Conservation (phyloP, 345 rosid species). For the Populus euphratica region DNA sequence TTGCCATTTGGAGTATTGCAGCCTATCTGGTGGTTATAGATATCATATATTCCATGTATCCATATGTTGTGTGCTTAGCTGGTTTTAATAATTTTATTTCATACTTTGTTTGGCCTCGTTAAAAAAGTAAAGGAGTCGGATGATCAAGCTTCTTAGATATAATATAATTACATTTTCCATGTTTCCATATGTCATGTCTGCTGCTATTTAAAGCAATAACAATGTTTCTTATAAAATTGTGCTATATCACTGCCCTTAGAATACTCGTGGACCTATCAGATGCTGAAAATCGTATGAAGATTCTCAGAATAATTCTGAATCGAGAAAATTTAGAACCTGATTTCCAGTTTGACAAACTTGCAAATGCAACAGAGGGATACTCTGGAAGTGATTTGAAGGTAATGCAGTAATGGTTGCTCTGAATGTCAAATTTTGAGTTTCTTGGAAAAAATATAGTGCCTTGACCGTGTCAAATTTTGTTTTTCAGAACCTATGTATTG, state of each 20-base stretch:
- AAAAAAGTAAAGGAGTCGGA: no score
- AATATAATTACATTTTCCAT: not conserved
- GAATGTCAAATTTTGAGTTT: slow-evolving; percentile 1
- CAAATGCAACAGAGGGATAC: slow-evolving; percentile 85
- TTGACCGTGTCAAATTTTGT: slow-evolving; percentile 3
- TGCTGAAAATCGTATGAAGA: slow-evolving; percentile 83
- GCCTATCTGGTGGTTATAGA: not conserved
- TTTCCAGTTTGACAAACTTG: slow-evolving; percentile 67
- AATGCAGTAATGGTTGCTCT: slow-evolving; percentile 4
- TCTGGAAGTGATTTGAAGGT: slow-evolving; percentile 99
- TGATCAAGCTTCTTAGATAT: no score
- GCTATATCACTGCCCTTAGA: slow-evolving; percentile 37
- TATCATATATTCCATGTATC: not conserved
- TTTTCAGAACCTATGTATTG: slow-evolving; percentile 85
- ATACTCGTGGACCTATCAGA: slow-evolving; percentile 95
- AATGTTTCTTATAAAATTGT: slow-evolving; percentile 16
- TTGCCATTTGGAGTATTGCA: not conserved
- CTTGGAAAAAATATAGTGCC: not conserved
- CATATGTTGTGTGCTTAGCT: not conserved
- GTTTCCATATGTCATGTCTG: not conserved
- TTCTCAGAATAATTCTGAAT: slow-evolving; percentile 67
- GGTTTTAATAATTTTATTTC: not conserved
- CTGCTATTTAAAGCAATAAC: not conserved
- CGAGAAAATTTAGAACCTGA: slow-evolving; percentile 59
- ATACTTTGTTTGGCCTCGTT: no score